phyloP scores from a whole-genome alignment of 1,284 basidiomycete species.

The Naganishia sp. region DNA sequence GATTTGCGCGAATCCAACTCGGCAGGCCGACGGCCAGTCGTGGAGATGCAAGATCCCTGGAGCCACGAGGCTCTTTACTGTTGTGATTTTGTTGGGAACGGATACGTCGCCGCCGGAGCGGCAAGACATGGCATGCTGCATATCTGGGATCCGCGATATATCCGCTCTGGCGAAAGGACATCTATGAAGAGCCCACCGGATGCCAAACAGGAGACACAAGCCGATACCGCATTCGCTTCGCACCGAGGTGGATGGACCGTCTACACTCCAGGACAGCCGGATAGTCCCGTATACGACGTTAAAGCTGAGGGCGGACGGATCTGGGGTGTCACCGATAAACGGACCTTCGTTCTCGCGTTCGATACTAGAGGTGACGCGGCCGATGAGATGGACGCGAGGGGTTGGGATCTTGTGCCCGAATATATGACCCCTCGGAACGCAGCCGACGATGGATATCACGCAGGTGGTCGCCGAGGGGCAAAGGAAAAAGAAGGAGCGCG shows the following conservation, averaged over 20 bases:
- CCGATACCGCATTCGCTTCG: not conserved
- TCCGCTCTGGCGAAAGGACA: not conserved
- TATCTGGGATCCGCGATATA: constrained; percentile 42
- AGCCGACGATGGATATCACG: not conserved
- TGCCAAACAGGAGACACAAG: not conserved
- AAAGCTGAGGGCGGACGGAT: constrained; percentile 49
- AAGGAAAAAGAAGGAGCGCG: constrained; percentile 38
- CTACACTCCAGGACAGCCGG: constrained; percentile 50
- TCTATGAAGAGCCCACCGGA: too few species aligned
- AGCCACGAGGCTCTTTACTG: constrained; percentile 49
- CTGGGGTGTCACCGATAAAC: constrained; percentile 51
- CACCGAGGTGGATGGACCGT: constrained; percentile 43
- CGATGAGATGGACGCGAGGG: constrained; percentile 1
- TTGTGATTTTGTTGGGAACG: constrained; percentile 42
- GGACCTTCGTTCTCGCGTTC: constrained; percentile 50
- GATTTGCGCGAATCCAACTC: constrained; percentile 42
- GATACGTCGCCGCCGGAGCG: constrained; percentile 46
- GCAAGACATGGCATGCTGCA: constrained; percentile 49
- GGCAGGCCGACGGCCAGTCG: constrained; percentile 31
- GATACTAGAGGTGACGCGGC: constrained; percentile 39
- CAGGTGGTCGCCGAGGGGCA: constrained; percentile 39
- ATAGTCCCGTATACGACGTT: constrained; percentile 51
- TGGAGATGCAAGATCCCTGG: constrained; percentile 46
- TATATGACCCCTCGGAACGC: not conserved
- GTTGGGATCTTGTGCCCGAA: constrained; percentile 30